These are phyloP conservation scores for Cryptococcus floricola DNA, from an alignment of 1,284 basidiomycete species.

Conservation along the genomic window DNA sequence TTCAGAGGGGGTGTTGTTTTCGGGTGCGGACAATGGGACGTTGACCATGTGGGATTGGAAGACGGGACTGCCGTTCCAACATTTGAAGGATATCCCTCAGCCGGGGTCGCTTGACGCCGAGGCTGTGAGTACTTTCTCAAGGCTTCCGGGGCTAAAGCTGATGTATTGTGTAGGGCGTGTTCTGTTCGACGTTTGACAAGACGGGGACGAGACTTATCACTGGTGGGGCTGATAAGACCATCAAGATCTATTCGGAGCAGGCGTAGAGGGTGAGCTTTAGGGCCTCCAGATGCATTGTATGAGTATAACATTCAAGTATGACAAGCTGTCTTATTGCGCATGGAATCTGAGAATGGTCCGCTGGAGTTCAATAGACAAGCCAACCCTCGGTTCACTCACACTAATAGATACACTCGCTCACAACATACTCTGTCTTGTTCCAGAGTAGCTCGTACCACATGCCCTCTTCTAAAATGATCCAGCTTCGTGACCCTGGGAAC, in stretches of 20 bases:
- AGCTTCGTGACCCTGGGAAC: no score
- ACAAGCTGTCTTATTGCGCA: no score
- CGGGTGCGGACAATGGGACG: slow-evolving; percentile 87
- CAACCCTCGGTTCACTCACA: background rate
- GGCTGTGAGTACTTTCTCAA: slow-evolving; percentile 58
- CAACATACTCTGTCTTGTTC: no score
- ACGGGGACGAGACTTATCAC: slow-evolving; percentile 94
- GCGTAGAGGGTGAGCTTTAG: slow-evolving; percentile 20
- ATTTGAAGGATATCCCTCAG: slow-evolving; percentile 88
- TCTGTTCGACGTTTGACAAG: slow-evolving; percentile 93
- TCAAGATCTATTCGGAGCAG: slow-evolving; percentile 60
- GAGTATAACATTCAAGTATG: background rate
- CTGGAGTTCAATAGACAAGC: background rate
- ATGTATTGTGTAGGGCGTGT: slow-evolving; percentile 53
- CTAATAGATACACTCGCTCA: no score
- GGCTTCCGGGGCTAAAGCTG: background rate
- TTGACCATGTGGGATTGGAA: slow-evolving; percentile 90
- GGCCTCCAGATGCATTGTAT: slow-evolving; percentile 12
- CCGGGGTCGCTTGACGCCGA: slow-evolving; percentile 96
- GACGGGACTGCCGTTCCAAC: slow-evolving; percentile 92
- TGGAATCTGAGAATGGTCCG: background rate
- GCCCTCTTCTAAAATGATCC: background rate
- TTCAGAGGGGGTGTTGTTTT: slow-evolving; percentile 93
- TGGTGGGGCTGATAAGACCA: slow-evolving; percentile 96
- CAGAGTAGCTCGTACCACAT: no score